Conservation (phyloP, 2,329 filamentous ascomycete genomes). For the Aspergillus amoenus region DNA sequence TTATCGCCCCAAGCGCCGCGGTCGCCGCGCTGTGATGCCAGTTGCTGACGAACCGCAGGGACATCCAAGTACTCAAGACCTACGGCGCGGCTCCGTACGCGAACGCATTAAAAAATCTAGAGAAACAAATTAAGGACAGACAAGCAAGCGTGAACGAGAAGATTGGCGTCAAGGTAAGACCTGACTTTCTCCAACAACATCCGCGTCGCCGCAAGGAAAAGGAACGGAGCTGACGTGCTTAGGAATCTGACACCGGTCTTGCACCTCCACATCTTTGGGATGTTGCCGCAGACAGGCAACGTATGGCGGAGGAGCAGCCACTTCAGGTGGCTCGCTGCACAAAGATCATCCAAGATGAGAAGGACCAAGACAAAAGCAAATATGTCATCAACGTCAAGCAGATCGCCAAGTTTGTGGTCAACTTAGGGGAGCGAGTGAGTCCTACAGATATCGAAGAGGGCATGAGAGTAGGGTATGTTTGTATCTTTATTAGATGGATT, state of each 20-base stretch:
- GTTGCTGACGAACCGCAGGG: constrained; percentile 58
- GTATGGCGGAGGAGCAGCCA: constrained; percentile 97
- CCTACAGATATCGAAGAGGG: constrained; percentile 99
- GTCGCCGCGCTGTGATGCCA: constrained; percentile 16
- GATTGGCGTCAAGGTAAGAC: constrained; percentile 64
- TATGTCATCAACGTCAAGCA: constrained; percentile 99
- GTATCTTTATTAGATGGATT: background rate
- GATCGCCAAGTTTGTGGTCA: constrained; percentile 98
- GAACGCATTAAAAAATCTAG: constrained; percentile 89
- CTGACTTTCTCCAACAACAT: background rate
- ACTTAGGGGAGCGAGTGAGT: constrained; percentile 92
- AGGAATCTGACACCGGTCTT: constrained; percentile 98
- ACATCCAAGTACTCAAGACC: constrained; percentile 98
- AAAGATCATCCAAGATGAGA: constrained; percentile 97
- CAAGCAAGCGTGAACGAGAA: constrained; percentile 98
- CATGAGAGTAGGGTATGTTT: constrained; percentile 81
- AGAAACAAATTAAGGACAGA: constrained; percentile 99
- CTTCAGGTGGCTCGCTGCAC: constrained; percentile 97
- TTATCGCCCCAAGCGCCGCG: background rate
- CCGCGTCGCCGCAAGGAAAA: background rate
- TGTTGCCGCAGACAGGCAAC: constrained; percentile 93
- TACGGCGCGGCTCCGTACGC: constrained; percentile 97
- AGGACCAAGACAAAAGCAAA: constrained; percentile 96
- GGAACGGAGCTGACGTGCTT: constrained; percentile 26
- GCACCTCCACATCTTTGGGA: constrained; percentile 99